A percentile compares a stretch with the other conserved stretches of the same genome.
phyloP scores from a whole-genome alignment of 768 basidiomycete genomes.

The Russula abietina region DNA sequence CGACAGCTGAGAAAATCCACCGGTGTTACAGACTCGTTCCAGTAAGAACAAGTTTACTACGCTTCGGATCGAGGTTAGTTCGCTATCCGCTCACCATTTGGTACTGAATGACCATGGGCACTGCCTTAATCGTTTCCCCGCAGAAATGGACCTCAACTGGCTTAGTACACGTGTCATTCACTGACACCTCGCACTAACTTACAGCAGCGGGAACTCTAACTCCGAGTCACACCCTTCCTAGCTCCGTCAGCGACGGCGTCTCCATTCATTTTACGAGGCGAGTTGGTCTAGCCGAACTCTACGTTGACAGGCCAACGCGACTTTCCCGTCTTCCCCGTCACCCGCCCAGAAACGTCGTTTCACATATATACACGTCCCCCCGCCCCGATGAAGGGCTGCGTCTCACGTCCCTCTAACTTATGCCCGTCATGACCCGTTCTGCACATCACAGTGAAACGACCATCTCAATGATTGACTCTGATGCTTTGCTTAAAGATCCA shows the following conservation, averaged over 20 bases:
- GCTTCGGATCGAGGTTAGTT: neutral
- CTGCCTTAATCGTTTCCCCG: neutral
- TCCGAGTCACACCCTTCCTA: neutral
- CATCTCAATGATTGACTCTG: neutral
- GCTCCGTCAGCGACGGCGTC: neutral
- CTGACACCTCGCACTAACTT: neutral
- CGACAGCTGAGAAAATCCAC: no score
- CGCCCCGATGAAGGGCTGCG: neutral
- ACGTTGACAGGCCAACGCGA: neutral
- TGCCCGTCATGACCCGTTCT: constrained; percentile 10
- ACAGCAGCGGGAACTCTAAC: neutral
- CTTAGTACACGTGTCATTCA: neutral
- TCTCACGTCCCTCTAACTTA: neutral
- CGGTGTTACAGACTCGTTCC: no score
- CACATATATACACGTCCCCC: neutral
- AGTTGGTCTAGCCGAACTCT: neutral
- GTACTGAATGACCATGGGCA: neutral
- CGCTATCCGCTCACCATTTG: neutral
- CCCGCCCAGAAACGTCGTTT: neutral
- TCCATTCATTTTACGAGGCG: neutral
- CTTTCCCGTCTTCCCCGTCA: neutral
- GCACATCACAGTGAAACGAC: constrained; percentile 6
- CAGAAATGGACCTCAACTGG: neutral
- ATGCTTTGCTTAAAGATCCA: neutral
- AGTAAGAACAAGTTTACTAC: no score